A percentile compares a stretch with the other conserved stretches of the same genome.
phyloP scores from a whole-genome alignment of 805 yeast genomes.

The Candida awuae region DNA sequence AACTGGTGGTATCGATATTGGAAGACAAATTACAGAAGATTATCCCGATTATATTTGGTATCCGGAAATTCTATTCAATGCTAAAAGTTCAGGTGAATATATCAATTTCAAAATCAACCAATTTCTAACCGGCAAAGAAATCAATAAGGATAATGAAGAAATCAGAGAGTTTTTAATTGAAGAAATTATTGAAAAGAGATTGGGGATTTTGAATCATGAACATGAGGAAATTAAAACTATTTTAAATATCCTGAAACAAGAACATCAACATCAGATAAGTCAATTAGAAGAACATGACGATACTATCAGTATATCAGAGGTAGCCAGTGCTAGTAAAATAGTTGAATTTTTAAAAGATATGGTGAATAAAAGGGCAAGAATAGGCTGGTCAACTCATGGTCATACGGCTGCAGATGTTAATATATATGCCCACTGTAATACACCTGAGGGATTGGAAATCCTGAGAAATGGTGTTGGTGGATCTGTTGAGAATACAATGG shows the following conservation, averaged over 20 bases:
- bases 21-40: constrained; percentile 57
- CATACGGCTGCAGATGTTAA: constrained; percentile 95
- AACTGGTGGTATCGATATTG: constrained; percentile 89
- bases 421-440: constrained; percentile 72
- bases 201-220: constrained; percentile 57
- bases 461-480: constrained; percentile 52
- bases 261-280: too few species aligned
- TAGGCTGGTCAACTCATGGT: constrained; percentile 97
- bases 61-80: constrained; percentile 66
- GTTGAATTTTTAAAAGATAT: constrained; percentile 52
- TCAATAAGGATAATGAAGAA: neutral
- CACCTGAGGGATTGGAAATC: constrained; percentile 33
- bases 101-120: constrained; percentile 39
- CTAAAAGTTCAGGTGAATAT: constrained; percentile 72
- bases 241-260: too few species aligned
- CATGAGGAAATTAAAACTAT: constrained; percentile 44
- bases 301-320: constrained; percentile 30
- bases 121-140: too few species aligned
- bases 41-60: constrained; percentile 88
- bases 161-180: constrained; percentile 21
- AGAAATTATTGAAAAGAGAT: constrained; percentile 43
- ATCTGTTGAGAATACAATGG: constrained; percentile 78
- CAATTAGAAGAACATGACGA: constrained; percentile 47
- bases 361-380: constrained; percentile 73
- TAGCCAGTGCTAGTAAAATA: constrained; percentile 20